Conservation (phyloP, 2,329 filamentous ascomycete genomes). For the Triangularia setosa region DNA sequence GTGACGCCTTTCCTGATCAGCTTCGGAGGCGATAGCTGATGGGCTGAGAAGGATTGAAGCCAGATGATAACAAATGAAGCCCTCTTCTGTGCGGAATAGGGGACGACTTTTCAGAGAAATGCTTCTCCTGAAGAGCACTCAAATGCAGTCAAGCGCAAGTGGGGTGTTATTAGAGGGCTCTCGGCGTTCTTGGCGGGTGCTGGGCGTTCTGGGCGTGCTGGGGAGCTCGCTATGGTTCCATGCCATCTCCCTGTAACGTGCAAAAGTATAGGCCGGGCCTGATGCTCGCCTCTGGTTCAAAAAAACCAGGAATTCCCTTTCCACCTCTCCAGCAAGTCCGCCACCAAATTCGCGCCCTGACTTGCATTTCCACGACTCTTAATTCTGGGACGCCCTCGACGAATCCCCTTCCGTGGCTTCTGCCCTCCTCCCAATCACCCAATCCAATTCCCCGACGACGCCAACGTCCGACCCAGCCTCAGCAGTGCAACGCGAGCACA, state of each 20-base stretch:
- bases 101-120: background rate
- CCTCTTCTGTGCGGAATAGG: background rate
- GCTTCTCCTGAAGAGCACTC: background rate
- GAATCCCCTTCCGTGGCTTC: background rate
- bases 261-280: background rate
- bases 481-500: conserved; percentile 1
- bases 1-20: background rate
- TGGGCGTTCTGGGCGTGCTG: background rate
- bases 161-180: conserved; percentile 5
- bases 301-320: conserved; percentile 5
- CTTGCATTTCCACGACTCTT: background rate
- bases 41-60: background rate
- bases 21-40: background rate
- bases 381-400: background rate
- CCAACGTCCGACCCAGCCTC: background rate
- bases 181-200: conserved; percentile 6
- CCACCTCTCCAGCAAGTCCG: background rate
- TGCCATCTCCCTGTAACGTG: background rate
- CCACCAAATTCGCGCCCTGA: background rate
- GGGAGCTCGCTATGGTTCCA: background rate
- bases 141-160: conserved; percentile 4
- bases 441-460: background rate
- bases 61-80: background rate
- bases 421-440: background rate
- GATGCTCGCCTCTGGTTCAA: background rate